A percentile compares a stretch with the other conserved stretches of the same genome.
These are phyloP conservation scores for Globisporangium nunn DNA, from an alignment of 352 stramenopile species.

Conservation along the genomic window DNA sequence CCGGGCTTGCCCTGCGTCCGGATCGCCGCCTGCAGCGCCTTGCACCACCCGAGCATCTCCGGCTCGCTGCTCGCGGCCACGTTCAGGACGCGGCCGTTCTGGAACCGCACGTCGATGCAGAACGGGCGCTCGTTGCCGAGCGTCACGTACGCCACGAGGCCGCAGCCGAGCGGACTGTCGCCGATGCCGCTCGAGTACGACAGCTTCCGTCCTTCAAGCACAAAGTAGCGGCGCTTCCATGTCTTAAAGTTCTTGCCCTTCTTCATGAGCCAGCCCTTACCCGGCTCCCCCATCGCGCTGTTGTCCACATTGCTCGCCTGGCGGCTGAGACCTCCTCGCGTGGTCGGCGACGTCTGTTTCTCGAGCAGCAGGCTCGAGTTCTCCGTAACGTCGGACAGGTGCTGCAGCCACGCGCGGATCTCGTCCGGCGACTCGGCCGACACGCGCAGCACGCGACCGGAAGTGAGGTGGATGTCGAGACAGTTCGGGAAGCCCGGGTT, in stretches of 20 bases:
- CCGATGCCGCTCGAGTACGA: conserved; percentile 42
- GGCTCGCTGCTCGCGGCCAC: conserved; percentile 41
- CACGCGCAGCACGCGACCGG: conserved; percentile 53
- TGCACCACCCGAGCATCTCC: conserved; percentile 60
- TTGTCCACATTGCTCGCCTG: conserved; percentile 6
- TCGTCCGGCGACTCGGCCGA: conserved; percentile 56
- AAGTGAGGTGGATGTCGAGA: conserved; percentile 55
- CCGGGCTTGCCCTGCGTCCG: conserved; percentile 18
- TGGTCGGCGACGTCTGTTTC: background rate
- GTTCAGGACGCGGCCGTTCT: conserved; percentile 56
- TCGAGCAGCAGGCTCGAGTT: conserved; percentile 12
- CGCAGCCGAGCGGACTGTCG: conserved; percentile 33
- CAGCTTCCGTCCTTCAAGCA: conserved; percentile 46
- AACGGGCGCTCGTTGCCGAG: conserved; percentile 63
- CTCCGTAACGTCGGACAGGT: conserved; percentile 25
- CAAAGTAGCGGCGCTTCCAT: conserved; percentile 61
- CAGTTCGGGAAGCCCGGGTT: conserved; percentile 53
- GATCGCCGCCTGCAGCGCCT: conserved; percentile 37
- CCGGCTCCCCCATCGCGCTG: conserved; percentile 9
- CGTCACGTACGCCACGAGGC: conserved; percentile 40
- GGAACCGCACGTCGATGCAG: conserved; percentile 55
- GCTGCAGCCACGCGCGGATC: conserved; percentile 50
- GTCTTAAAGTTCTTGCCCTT: conserved; percentile 60
- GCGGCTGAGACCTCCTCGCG: background rate
- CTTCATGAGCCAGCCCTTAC: conserved; percentile 45